These are phyloP conservation scores for Pseudogymnoascus sp. DNA, from an alignment of 2,329 filamentous ascomycete genomes.

Conservation along the genomic window DNA sequence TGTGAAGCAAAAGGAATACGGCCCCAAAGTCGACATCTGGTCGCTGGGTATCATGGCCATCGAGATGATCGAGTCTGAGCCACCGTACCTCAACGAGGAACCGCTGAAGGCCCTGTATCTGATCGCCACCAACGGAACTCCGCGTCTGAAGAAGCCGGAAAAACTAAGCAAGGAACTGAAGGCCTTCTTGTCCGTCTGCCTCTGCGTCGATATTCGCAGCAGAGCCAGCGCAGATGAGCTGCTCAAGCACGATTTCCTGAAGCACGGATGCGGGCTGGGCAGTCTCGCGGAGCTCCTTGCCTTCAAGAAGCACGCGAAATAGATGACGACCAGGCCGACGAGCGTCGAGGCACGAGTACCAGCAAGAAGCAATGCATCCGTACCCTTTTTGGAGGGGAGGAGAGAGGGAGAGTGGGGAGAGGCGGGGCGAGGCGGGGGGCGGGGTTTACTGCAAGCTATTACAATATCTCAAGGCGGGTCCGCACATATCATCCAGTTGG, in stretches of 20 bases:
- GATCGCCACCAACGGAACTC: constrained; percentile 96
- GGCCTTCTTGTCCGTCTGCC: constrained; percentile 89
- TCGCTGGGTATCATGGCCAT: constrained; percentile 99
- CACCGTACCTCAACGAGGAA: constrained; percentile 95
- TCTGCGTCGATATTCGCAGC: constrained; percentile 94
- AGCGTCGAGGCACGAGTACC: neutral
- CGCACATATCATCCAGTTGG: constrained; percentile 7
- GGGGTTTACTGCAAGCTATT: neutral
- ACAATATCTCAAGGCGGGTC: constrained; percentile 5
- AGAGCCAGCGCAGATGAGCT: constrained; percentile 87
- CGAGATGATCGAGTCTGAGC: constrained; percentile 98
- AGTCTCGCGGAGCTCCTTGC: constrained; percentile 81
- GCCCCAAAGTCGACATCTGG: constrained; percentile 98
- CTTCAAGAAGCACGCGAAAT: constrained; percentile 70
- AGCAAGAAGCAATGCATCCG: neutral
- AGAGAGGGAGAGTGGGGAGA: no score
- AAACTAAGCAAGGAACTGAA: constrained; percentile 97
- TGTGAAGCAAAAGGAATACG: constrained; percentile 98
- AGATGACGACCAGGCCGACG: constrained; percentile 19
- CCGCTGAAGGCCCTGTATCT: constrained; percentile 94
- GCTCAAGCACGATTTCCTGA: constrained; percentile 85
- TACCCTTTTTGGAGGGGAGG: neutral
- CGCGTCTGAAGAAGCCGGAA: constrained; percentile 94
- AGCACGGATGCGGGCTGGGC: constrained; percentile 74
- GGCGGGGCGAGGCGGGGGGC: no score